Evolutionary conservation across 148 eudicot species (phyloP), one percentile per base, ranked within the genome.

Genomic region (Simmondsia chinensis): DNA sequence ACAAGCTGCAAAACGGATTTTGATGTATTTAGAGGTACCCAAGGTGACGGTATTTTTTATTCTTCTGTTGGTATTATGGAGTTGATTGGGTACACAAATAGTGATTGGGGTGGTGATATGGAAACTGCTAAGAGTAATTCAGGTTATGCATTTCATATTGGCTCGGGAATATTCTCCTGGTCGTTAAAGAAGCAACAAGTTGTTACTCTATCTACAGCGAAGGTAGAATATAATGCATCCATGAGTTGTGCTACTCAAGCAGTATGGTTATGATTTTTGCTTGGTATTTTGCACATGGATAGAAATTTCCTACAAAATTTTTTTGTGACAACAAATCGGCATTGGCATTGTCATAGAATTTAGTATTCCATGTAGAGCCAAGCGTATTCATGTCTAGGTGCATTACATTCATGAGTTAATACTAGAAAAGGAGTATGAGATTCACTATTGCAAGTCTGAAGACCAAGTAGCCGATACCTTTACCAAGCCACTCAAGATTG

Each of bases 171-270:
- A 14, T 20, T 44, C 12, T 56, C 60, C 1, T 44, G 41, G 50
- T 44, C 59, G 6, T 24, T 16, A 23, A 44, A 42, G 41, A 43
- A 24, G 21, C 31, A 42, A 19, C 48, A 42, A 39, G 25, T 39
- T 39, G 43, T 39, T n/a, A n/a, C n/a, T n/a, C n/a, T n/a, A n/a
- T n/a, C n/a, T n/a, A n/a, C n/a, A n/a, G n/a, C n/a, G n/a, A 13
- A 39, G 20, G 43, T 25, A 14, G 11, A 39, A 20, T 39, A 39
- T 20, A 39, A n/a, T 7, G 24, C 43, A 39, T 23, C n/a, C 10
- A 19, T 29, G 4, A 41, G 46, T 41, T 41, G 46, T 41, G 46
- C 46, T 10, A 41, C 46, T 18, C 15, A 41, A 12, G 46, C 46
- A 0, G 14, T 41, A 9, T 41, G 29, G 46, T 22, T 22, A n/a